Conservation (phyloP, 306 rosid species). For the Elaeagnus macrophylla region DNA sequence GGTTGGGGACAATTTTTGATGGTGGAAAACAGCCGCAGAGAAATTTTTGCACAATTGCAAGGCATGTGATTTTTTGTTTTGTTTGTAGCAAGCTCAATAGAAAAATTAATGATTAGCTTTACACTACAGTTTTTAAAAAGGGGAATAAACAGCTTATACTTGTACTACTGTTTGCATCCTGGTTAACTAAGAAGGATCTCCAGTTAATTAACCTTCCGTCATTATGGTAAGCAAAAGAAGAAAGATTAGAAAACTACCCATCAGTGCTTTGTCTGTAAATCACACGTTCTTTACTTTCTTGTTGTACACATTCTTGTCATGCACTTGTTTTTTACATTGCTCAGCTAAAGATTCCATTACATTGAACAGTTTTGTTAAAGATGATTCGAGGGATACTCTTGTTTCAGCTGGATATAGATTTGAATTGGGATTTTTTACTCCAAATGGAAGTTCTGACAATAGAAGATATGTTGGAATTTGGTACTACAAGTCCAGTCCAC, state of each 20-base stretch:
- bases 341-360: slow-evolving; percentile 39
- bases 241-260: slow-evolving; percentile 21
- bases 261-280: slow-evolving; percentile 27
- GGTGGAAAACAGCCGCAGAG: too few species aligned
- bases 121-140: neutral
- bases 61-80: too few species aligned
- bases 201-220: slow-evolving; percentile 13
- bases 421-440: slow-evolving; percentile 62
- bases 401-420: slow-evolving; percentile 50
- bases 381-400: slow-evolving; percentile 31
- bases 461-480: slow-evolving; percentile 73
- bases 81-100: too few species aligned
- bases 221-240: slow-evolving; percentile 29
- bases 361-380: slow-evolving; percentile 24
- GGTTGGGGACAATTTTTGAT: too few species aligned
- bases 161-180: slow-evolving; percentile 13
- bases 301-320: slow-evolving; percentile 26
- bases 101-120: too few species aligned
- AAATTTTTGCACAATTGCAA: too few species aligned
- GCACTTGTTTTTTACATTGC: slow-evolving; percentile 22
- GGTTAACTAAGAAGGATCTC: slow-evolving; percentile 15
- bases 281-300: slow-evolving; percentile 25
- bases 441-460: slow-evolving; percentile 44
- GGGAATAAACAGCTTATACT: slow-evolving; percentile 14
- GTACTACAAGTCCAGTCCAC: slow-evolving; percentile 47